phyloP scores from a whole-genome alignment of 345 rosid species.

The Populus deltoides region DNA sequence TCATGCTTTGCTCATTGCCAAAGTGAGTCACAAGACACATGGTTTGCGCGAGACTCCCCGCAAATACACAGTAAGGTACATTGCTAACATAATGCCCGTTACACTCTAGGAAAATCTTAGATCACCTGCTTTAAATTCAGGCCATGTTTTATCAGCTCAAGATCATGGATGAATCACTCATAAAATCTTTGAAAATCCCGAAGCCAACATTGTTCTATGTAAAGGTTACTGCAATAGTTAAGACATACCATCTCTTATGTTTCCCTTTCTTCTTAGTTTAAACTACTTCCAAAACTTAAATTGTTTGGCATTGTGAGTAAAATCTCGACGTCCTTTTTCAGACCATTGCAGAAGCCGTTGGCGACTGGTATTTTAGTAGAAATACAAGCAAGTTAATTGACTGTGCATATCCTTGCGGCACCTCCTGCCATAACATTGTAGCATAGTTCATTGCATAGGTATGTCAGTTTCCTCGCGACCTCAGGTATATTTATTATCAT shows the following conservation, averaged over 20 bases:
- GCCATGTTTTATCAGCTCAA: neutral
- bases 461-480: slow-evolving; percentile 8
- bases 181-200: neutral
- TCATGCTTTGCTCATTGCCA: slow-evolving; percentile 98
- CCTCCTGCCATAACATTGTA: slow-evolving; percentile 66
- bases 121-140: neutral
- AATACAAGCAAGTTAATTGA: slow-evolving; percentile 51
- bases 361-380: slow-evolving; percentile 88
- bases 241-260: neutral
- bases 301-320: neutral
- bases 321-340: slow-evolving; percentile 19
- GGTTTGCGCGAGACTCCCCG: slow-evolving; percentile 82
- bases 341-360: slow-evolving; percentile 83
- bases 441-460: slow-evolving; percentile 30
- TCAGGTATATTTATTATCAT: neutral
- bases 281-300: neutral
- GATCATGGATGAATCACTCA: neutral
- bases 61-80: slow-evolving; percentile 62
- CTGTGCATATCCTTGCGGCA: slow-evolving; percentile 77
- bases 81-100: neutral
- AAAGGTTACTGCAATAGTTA: neutral
- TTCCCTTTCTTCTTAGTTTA: neutral
- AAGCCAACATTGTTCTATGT: neutral
- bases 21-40: slow-evolving; percentile 78
- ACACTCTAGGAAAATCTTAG: neutral